A percentile compares a stretch with the other conserved stretches of the same genome.
These are phyloP conservation scores for Hirsutella thompsonii DNA, from an alignment of 2,329 filamentous ascomycete species.

Conservation along the genomic window DNA sequence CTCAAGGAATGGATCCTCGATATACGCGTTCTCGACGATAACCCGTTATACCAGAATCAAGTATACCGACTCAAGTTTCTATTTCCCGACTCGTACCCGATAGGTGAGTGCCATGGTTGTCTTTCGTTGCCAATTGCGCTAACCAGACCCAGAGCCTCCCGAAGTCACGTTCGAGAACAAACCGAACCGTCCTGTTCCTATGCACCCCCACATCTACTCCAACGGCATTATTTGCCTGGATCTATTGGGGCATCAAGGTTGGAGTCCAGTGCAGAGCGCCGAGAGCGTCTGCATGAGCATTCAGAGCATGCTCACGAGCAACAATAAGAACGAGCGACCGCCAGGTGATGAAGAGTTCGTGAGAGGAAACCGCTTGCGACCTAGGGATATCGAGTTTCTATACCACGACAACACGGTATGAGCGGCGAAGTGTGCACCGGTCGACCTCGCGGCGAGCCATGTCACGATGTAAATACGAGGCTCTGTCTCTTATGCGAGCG, in stretches of 20 bases:
- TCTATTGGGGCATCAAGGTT: constrained; percentile 74
- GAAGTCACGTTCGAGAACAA: constrained; percentile 79
- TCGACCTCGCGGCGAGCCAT: not conserved
- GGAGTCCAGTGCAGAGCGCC: constrained; percentile 94
- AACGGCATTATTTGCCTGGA: constrained; percentile 99
- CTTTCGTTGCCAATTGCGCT: too few species aligned
- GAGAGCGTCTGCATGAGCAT: constrained; percentile 95
- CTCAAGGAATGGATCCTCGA: constrained; percentile 74
- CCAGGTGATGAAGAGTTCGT: constrained; percentile 88
- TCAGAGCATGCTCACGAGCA: constrained; percentile 96
- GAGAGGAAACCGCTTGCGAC: constrained; percentile 60
- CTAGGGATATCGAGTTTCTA: constrained; percentile 82
- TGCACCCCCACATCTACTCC: constrained; percentile 95
- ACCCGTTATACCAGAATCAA: constrained; percentile 74
- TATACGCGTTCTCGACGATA: constrained; percentile 77
- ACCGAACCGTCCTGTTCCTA: constrained; percentile 60
- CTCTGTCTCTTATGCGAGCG: too few species aligned
- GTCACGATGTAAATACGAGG: not conserved
- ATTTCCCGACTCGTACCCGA: constrained; percentile 77
- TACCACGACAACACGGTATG: constrained; percentile 82
- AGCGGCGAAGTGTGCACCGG: not conserved
- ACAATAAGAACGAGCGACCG: constrained; percentile 80
- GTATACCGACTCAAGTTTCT: constrained; percentile 77
- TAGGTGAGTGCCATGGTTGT: too few species aligned
- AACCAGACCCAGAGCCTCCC: constrained; percentile 58